Conservation (phyloP, 495 filamentous ascomycete species). For the Astrocystis sublimbata region DNA sequence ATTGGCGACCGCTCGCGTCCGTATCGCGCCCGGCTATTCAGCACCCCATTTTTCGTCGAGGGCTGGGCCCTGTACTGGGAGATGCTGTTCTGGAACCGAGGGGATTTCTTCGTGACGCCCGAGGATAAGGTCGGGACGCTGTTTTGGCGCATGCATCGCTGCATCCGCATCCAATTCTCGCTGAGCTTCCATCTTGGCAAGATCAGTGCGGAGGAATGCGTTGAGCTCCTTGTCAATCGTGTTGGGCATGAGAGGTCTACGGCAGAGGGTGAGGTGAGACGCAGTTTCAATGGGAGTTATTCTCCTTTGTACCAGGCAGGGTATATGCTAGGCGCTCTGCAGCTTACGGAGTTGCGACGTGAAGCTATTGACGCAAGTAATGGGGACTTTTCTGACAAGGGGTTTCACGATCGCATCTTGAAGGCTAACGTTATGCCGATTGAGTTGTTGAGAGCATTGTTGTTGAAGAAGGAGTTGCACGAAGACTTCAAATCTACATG, state of each 20-base stretch:
- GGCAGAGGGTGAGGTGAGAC: slow-evolving; percentile 57
- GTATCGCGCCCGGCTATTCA: slow-evolving; percentile 47
- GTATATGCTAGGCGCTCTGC: slow-evolving; percentile 55
- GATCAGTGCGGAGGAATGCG: slow-evolving; percentile 48
- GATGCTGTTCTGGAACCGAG: slow-evolving; percentile 46
- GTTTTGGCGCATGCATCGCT: slow-evolving; percentile 58
- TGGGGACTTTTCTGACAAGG: slow-evolving; percentile 42
- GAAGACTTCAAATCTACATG: slow-evolving; percentile 35
- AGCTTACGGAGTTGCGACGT: slow-evolving; percentile 43
- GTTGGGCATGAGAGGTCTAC: slow-evolving; percentile 57
- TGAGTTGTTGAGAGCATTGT: slow-evolving; percentile 50
- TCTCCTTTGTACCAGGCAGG: slow-evolving; percentile 54
- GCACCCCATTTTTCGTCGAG: slow-evolving; percentile 56
- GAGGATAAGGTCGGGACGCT: slow-evolving; percentile 51
- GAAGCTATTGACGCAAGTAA: slow-evolving; percentile 34
- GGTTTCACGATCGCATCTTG: slow-evolving; percentile 51
- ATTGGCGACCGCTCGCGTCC: slow-evolving; percentile 42
- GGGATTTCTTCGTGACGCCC: slow-evolving; percentile 44
- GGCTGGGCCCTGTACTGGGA: slow-evolving; percentile 60
- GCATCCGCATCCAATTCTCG: slow-evolving; percentile 53
- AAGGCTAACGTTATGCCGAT: slow-evolving; percentile 52
- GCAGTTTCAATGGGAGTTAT: slow-evolving; percentile 49
- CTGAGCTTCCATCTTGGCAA: slow-evolving; percentile 52
- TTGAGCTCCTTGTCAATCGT: slow-evolving; percentile 46
- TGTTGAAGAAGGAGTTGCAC: slow-evolving; percentile 36